phyloP scores from a whole-genome alignment of 345 rosid genomes.

The Cardamine chenopodiifolia region DNA sequence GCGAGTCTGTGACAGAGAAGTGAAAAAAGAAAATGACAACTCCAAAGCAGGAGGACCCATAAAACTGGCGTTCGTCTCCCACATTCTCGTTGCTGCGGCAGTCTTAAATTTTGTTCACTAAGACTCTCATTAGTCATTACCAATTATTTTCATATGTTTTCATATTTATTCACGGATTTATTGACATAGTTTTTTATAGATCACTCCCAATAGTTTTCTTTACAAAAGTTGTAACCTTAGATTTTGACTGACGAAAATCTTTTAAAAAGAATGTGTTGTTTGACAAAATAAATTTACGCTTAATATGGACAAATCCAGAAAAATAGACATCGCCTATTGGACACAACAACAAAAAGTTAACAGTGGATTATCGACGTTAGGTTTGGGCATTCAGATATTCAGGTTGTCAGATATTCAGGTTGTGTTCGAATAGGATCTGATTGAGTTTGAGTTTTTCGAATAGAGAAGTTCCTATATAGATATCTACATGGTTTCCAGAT shows the following conservation, averaged over 20 bases:
- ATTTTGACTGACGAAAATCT: neutral
- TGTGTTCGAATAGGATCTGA: too few species aligned
- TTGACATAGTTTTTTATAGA: neutral
- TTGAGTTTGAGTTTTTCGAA: too few species aligned
- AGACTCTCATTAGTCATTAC: neutral
- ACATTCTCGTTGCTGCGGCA: neutral
- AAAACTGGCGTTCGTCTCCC: constrained; percentile 16
- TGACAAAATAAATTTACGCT: neutral
- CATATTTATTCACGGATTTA: neutral
- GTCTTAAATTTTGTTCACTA: constrained; percentile 1
- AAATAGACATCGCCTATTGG: constrained; percentile 24
- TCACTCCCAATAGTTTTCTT: neutral
- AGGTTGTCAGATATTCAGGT: too few species aligned
- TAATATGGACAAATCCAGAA: constrained; percentile 3
- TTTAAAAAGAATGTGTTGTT: neutral
- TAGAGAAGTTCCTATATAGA: too few species aligned
- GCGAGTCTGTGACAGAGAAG: neutral
- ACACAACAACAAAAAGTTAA: neutral
- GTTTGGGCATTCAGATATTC: too few species aligned
- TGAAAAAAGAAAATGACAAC: neutral
- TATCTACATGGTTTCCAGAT: too few species aligned
- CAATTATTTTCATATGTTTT: neutral
- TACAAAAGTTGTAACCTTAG: neutral
- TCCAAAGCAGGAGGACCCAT: neutral
- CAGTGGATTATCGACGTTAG: constrained; percentile 19